Evolutionary conservation across 2,329 filamentous ascomycete genomes (phyloP), one percentile per base, ranked within the genome.

Genomic region (Trichoderma harzianum): DNA sequence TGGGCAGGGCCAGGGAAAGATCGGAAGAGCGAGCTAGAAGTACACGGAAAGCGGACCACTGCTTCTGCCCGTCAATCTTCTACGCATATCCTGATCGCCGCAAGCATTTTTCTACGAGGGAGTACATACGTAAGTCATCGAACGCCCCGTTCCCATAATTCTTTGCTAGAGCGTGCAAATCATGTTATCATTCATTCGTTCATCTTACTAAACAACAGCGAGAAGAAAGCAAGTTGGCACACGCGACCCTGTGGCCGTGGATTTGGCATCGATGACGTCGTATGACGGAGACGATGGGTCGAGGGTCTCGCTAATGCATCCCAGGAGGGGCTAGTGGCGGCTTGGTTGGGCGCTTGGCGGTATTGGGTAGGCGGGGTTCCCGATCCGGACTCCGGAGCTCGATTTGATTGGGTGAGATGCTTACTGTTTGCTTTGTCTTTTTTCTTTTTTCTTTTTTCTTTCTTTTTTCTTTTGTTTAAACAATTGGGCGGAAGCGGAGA

Each of bases 211-310:
- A 34, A 55, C 26, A 39, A 11, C 36, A 57, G 34, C 16, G 51
- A 18, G 11, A 47, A 32, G 12, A 51, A 47, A 36, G 14, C 30
- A 34, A 57, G n/a, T 55, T 47, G 65, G 53, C 60, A 64, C 47
- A 62, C 68, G 47, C 68, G 60, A 62, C 58, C 30, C 21, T 51
- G 53, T 24, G 47, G 60, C 1, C 16, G 47, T 18, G 18, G 39
- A 36, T 55, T 62, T 36, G 61, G 55, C 70, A 62, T 69, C 57
- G 57, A 69, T 72, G 65, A 72, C 65, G 64, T 72, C 62, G 55
- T 55, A 72, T 72, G 65, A 70, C 70, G 64, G 64, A 69, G 12
- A 10, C 16, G 36, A 51, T 21, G 34, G 55, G 53, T 43, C n/a
- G 65, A 53, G 21, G 47, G 47, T 53, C 47, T 53, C 47, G 47